Evolutionary conservation across 2,329 filamentous ascomycete species (phyloP), one percentile per base, ranked within the genome.

Genomic region (Pestalotiopsis sp.): DNA sequence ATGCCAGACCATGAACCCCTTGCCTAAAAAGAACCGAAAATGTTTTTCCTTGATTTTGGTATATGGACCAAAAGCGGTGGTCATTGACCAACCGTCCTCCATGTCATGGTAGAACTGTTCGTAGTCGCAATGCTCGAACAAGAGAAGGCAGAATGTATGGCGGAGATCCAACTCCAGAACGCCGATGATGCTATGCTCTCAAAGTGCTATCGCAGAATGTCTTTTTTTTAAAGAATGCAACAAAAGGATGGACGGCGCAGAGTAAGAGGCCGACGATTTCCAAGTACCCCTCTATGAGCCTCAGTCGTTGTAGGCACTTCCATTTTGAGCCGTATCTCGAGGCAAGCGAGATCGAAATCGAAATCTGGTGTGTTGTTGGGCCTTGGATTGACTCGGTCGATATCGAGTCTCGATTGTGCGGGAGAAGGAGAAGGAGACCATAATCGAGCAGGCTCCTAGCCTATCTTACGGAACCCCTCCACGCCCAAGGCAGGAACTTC

Each of bases 401-500:
- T n/a, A 52, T n/a, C 44, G 17, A 52, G 44, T 52, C 44, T 52
- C 4, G 20, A n/a, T n/a, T n/a, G 20, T n/a, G 14, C 2, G 17
- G 44, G 17, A 9, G 14, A n/a, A n/a, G 44, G 44, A 52, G 17
- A 52, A n/a, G 17, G 44, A 9, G 20, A 9, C 17, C 7, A 52
- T 9, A 14, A 17, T 52, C 44, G 14, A n/a, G 14, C 30, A 59
- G n/a, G 35, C 26, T 62, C 57, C 69, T 67, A 75, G 52, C 68
- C 68, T 38, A 75, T 62, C 66, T 78, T 78, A 68, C 85, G 82
- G 72, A 91, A 87, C 2, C 88, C 86, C 71, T 92, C 90, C 5
- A 92, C 86, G 1, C 87, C 86, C 24, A 92, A 80, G 5, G 82
- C 84, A 2, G 90, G 90, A 56, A 91, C 89, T 78, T 95, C 92